phyloP scores from a whole-genome alignment of 2,329 filamentous ascomycete species.

The Torrubiellomyces zombiae region DNA sequence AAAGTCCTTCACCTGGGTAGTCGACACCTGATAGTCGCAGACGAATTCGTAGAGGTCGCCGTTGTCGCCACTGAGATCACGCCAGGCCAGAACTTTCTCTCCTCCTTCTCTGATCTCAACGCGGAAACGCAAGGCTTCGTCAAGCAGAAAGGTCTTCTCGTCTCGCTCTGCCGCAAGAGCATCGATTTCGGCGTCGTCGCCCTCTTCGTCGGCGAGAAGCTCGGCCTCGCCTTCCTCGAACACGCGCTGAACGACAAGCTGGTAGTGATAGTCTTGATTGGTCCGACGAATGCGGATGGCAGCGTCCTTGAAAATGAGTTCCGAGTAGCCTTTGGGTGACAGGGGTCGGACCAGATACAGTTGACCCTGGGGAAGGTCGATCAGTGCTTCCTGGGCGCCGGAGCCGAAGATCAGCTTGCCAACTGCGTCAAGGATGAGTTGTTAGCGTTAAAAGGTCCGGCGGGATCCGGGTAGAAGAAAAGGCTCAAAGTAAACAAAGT shows the following conservation, averaged over 20 bases:
- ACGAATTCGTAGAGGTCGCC: constrained; percentile 98
- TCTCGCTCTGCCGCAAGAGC: constrained; percentile 68
- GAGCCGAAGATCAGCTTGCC: constrained; percentile 86
- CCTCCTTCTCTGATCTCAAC: constrained; percentile 65
- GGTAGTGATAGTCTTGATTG: constrained; percentile 90
- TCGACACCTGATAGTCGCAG: constrained; percentile 58
- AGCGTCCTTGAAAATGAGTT: constrained; percentile 97
- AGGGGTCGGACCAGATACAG: constrained; percentile 91
- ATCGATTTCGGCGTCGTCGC: constrained; percentile 62
- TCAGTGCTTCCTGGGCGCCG: constrained; percentile 75
- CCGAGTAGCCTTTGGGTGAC: constrained; percentile 93
- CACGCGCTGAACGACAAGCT: constrained; percentile 86
- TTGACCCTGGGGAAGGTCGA: constrained; percentile 88
- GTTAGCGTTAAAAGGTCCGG: no score
- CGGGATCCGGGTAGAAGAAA: no score
- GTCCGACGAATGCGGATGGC: constrained; percentile 83
- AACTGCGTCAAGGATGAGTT: no score
- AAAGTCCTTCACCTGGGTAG: constrained; percentile 62
- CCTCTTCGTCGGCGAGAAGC: constrained; percentile 74
- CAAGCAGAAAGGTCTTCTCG: constrained; percentile 94
- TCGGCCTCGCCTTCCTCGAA: constrained; percentile 98
- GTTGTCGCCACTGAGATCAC: constrained; percentile 80
- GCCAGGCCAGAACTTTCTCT: constrained; percentile 83
- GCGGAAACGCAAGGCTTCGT: constrained; percentile 77
- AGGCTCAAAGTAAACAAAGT: no score